Conservation (phyloP, 768 basidiomycete genomes). For the Tephrocybe sp. region DNA sequence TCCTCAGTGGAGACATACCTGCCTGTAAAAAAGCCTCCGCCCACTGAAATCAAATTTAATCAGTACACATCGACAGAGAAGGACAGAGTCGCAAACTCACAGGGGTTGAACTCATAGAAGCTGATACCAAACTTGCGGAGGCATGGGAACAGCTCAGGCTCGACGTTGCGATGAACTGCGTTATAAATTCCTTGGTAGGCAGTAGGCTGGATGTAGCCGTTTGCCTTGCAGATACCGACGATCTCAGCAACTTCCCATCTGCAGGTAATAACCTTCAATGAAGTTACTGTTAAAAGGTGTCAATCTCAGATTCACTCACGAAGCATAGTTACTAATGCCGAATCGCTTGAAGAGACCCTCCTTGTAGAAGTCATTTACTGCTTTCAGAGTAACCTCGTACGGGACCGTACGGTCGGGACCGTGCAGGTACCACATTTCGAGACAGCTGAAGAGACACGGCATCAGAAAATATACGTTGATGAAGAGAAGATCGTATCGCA, state of each 20-base stretch:
- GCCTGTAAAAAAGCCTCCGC: slow-evolving; percentile 58
- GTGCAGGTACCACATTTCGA: slow-evolving; percentile 56
- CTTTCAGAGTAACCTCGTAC: slow-evolving; percentile 53
- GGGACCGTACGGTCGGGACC: slow-evolving; percentile 57
- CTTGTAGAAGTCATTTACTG: slow-evolving; percentile 51
- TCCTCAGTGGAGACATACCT: slow-evolving; percentile 41
- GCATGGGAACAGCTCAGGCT: slow-evolving; percentile 50
- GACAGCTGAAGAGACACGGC: slow-evolving; percentile 34
- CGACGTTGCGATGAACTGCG: slow-evolving; percentile 36
- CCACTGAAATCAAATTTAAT: slow-evolving; percentile 37
- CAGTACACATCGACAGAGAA: background rate
- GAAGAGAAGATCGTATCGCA: slow-evolving; percentile 27
- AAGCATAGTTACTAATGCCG: slow-evolving; percentile 59
- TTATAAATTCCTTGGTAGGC: slow-evolving; percentile 52
- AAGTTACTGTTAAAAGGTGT: background rate
- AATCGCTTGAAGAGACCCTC: slow-evolving; percentile 61
- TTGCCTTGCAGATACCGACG: slow-evolving; percentile 51
- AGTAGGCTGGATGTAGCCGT: slow-evolving; percentile 52
- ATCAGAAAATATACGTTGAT: background rate
- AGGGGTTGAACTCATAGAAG: slow-evolving; percentile 55
- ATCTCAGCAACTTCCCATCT: slow-evolving; percentile 66
- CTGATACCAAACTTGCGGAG: slow-evolving; percentile 55
- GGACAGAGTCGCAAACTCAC: slow-evolving; percentile 25
- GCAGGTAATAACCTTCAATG: background rate
- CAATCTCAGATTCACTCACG: slow-evolving; percentile 27